Evolutionary conservation across 441 rosid genomes (phyloP), one percentile per base, ranked within the genome.

Genomic region (Aquilaria agallochum): DNA sequence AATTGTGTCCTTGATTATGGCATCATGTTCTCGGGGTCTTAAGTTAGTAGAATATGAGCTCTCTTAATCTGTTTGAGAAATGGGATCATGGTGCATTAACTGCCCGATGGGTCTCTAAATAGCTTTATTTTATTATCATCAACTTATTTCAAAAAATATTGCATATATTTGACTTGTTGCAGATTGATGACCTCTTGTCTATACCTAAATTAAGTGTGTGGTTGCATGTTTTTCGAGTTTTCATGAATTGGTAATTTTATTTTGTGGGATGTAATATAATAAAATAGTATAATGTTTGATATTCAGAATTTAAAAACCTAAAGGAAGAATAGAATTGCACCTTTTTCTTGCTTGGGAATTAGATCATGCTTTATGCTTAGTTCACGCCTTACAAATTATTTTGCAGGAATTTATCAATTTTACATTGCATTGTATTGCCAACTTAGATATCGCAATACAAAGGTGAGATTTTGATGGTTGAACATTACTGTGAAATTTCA

Each of bases 391-490:
- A 31, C 5, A 50, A 53, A 58, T 72, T 32, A 64, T 58, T 72
- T 36, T 82, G 78, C 90, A 95, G 97, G 97, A 91, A 71, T 44
- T 95, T n/a, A 88, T 95, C 42, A 95, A 89, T 63, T 95, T 87
- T 69, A 69, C 87, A 0, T 88, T 95, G 64, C 97, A 86, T 68
- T 91, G 86, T 72, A 84, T 95, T 78, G 97, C 97, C 50, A 92
- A 95, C 78, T 80, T 95, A 86, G 99, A 95, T 74, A 95, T 95
- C 74, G 97, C 97, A 9, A 89, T 95, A 68, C 91, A 95, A 81
- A 84, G 99, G 99, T 84, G 57, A 65, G 70, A 61, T 59, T n/a
- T 4, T 55, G 27, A n/a, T 32, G 50, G 20, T 55, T 72, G 27
- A 20, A 20, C 27, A 20, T 20, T 20, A 20, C 27, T 20, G 27